A percentile compares a stretch with the other conserved stretches of the same genome.
These are phyloP conservation scores for Solanum gracilifrons DNA, from an alignment of 257 asterid genomes.

Conservation along the genomic window DNA sequence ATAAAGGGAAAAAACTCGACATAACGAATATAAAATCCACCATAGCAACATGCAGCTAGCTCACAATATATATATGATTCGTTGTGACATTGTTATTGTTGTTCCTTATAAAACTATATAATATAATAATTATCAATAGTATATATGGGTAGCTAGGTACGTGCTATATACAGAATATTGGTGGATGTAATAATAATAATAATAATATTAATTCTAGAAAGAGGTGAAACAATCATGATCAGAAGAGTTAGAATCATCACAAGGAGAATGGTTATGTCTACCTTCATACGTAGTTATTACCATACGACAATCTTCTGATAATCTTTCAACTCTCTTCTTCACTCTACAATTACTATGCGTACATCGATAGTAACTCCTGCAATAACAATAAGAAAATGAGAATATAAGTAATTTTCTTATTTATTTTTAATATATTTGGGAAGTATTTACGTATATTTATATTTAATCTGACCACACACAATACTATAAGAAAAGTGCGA, in stretches of 20 bases:
- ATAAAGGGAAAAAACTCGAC: background rate
- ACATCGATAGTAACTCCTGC: constrained; percentile 90
- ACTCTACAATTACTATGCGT: constrained; percentile 85
- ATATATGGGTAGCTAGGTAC: background rate
- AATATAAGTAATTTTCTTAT: background rate
- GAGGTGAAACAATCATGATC: constrained; percentile 74
- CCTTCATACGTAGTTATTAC: constrained; percentile 99
- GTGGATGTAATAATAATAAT: background rate
- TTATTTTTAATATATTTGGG: background rate
- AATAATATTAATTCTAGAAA: constrained; percentile 3
- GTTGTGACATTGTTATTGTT: background rate
- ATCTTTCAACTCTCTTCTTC: constrained; percentile 87
- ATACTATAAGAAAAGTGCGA: background rate
- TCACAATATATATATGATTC: background rate
- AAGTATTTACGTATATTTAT: no score
- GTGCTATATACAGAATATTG: background rate
- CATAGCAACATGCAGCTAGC: background rate
- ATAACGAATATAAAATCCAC: background rate
- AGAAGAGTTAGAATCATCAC: constrained; percentile 73
- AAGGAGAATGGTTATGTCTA: constrained; percentile 87
- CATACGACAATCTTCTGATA: constrained; percentile 87
- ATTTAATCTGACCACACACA: no score
- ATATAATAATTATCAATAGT: background rate
- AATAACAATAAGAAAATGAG: background rate
- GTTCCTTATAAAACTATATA: background rate